Evolutionary conservation across 1,284 basidiomycete species (phyloP).

Genomic region (Chondrostereum purpureum): DNA sequence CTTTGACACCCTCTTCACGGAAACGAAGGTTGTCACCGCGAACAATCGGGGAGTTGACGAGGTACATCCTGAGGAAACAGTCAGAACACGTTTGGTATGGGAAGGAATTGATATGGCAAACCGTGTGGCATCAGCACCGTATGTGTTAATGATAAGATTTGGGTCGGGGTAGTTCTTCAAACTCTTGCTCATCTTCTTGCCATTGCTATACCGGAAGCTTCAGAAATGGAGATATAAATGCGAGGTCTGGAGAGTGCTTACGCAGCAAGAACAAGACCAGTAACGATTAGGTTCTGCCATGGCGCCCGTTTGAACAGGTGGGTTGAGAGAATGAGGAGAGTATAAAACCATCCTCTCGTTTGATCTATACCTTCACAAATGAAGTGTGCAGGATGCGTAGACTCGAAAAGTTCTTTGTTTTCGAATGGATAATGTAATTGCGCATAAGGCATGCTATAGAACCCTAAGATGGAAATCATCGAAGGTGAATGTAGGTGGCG

Average conservation of each 20-base stretch:
- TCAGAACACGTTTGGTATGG: background rate
- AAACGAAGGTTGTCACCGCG: conserved; percentile 97
- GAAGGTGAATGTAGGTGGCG: background rate
- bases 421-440: conserved; percentile 98
- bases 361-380: conserved; percentile 97
- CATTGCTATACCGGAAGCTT: conserved; percentile 54
- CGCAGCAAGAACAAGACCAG: conserved; percentile 92
- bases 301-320: conserved; percentile 92
- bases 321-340: conserved; percentile 90
- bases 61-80: conserved; percentile 69
- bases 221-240: background rate
- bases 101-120: conserved; percentile 22
- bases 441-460: conserved; percentile 91
- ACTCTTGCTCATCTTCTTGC: conserved; percentile 99
- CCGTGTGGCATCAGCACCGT: conserved; percentile 95
- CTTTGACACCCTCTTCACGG: conserved; percentile 96
- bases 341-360: conserved; percentile 99
- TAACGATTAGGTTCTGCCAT: conserved; percentile 98
- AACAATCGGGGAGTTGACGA: conserved; percentile 98
- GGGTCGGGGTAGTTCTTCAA: conserved; percentile 99
- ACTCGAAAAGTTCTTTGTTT: conserved; percentile 84
- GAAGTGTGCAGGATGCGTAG: conserved; percentile 94
- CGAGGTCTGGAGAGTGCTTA: conserved; percentile 28
- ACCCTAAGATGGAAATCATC: conserved; percentile 8
- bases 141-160: conserved; percentile 82